Evolutionary conservation across 176 grass and related monocot genomes (phyloP).

Genomic region (Bothriochloa decipiens): DNA sequence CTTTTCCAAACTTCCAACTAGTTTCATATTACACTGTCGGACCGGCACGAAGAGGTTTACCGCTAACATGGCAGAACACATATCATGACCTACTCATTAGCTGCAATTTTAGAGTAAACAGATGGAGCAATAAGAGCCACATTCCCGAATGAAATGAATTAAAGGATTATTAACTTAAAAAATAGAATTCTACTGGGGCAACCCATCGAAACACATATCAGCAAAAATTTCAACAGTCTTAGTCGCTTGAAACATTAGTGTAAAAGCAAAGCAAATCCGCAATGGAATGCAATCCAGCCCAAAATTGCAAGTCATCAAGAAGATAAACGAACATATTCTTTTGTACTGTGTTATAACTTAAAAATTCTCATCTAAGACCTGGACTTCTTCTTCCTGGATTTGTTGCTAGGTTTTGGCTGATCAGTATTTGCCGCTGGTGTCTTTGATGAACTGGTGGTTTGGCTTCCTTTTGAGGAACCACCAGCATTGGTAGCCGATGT

Average conservation of each 20-base stretch:
- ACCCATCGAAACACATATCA: background rate
- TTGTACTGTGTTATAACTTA: constrained; percentile 20
- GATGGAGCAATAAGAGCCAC: background rate
- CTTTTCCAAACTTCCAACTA: too few species aligned
- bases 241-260: constrained; percentile 23
- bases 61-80: background rate
- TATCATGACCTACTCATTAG: background rate
- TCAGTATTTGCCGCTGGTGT: constrained; percentile 47
- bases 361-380: constrained; percentile 50
- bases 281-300: constrained; percentile 6
- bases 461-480: constrained; percentile 27
- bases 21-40: background rate
- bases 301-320: constrained; percentile 41
- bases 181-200: background rate
- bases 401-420: constrained; percentile 59
- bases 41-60: background rate
- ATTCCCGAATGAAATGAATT: background rate
- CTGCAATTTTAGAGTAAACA: background rate
- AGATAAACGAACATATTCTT: constrained; percentile 23
- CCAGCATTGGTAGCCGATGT: constrained; percentile 23
- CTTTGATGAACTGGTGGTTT: constrained; percentile 49
- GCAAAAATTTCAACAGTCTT: constrained; percentile 9
- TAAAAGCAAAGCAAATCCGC: constrained; percentile 16
- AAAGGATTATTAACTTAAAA: background rate
- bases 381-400: constrained; percentile 80